phyloP scores from a whole-genome alignment of 257 asterid genomes.

The Mitragyna speciosa region DNA sequence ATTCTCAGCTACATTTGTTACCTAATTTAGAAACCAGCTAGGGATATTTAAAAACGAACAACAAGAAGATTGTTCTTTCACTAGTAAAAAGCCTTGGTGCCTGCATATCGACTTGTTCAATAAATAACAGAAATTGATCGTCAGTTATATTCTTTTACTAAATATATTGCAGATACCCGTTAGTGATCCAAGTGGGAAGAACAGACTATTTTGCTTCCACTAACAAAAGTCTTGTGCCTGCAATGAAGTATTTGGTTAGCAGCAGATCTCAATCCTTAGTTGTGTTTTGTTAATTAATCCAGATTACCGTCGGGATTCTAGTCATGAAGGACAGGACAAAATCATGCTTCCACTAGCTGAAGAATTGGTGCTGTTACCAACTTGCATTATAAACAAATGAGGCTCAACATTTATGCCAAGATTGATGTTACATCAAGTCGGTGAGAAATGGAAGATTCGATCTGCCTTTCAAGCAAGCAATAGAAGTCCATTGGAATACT shows the following conservation, averaged over 20 bases:
- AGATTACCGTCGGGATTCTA: neutral
- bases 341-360: slow-evolving; percentile 16
- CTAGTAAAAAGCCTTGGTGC: slow-evolving; percentile 7
- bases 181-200: slow-evolving; percentile 14
- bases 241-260: neutral
- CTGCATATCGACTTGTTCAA: slow-evolving; percentile 6
- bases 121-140: neutral
- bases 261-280: neutral
- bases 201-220: slow-evolving; percentile 7
- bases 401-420: slow-evolving; percentile 19
- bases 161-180: neutral
- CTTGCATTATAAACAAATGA: slow-evolving; percentile 17
- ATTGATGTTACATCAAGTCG: slow-evolving; percentile 19
- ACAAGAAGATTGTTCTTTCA: too few species aligned
- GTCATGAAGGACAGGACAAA: neutral
- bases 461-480: slow-evolving; percentile 23
- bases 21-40: neutral
- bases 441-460: slow-evolving; percentile 13
- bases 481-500: too few species aligned
- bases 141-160: neutral
- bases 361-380: slow-evolving; percentile 22
- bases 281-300: slow-evolving; percentile 1
- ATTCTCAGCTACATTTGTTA: neutral
- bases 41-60: neutral
- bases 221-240: neutral